phyloP scores from a whole-genome alignment of 1,139 yeast genomes.

The Eremothecium gossypii region DNA sequence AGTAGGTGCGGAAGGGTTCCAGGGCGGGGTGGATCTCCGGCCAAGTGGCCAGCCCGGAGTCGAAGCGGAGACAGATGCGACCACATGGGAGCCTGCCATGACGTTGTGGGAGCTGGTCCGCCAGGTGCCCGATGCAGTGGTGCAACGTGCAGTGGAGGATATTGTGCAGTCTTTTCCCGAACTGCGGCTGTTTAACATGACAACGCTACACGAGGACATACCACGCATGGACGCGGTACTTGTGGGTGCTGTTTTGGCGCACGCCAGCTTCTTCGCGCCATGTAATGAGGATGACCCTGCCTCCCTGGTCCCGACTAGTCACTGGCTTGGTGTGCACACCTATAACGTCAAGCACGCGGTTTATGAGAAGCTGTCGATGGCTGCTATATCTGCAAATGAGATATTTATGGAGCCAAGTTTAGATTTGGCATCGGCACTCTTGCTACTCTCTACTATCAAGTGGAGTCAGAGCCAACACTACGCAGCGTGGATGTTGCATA shows the following conservation, averaged over 20 bases:
- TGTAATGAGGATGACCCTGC: background rate
- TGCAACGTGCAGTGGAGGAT: slow-evolving; percentile 7
- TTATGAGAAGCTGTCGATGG: slow-evolving; percentile 9
- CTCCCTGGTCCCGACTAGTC: background rate
- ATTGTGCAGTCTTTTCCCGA: slow-evolving; percentile 8
- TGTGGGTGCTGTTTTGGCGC: slow-evolving; percentile 8
- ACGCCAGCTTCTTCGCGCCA: slow-evolving; percentile 7
- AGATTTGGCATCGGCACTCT: slow-evolving; percentile 9
- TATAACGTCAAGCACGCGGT: slow-evolving; percentile 8
- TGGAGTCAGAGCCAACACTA: slow-evolving; percentile 12
- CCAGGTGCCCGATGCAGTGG: slow-evolving; percentile 4
- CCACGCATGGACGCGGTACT: slow-evolving; percentile 8
- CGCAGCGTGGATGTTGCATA: slow-evolving; percentile 12
- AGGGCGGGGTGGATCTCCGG: slow-evolving; percentile 3
- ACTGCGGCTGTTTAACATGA: slow-evolving; percentile 7
- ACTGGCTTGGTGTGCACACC: slow-evolving; percentile 9
- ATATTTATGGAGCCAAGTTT: slow-evolving; percentile 8
- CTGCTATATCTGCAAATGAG: slow-evolving; percentile 8
- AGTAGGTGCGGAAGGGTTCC: slow-evolving; percentile 4
- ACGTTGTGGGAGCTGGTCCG: slow-evolving; percentile 7
- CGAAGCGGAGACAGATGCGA: background rate
- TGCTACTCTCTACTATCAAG: slow-evolving; percentile 6
- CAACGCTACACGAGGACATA: slow-evolving; percentile 2
- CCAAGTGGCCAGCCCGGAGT: background rate
- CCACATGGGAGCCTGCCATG: slow-evolving; percentile 5